phyloP scores from a whole-genome alignment of 371 early-diverging fungal species.

The Batrachochytrium dendrobatidis region DNA sequence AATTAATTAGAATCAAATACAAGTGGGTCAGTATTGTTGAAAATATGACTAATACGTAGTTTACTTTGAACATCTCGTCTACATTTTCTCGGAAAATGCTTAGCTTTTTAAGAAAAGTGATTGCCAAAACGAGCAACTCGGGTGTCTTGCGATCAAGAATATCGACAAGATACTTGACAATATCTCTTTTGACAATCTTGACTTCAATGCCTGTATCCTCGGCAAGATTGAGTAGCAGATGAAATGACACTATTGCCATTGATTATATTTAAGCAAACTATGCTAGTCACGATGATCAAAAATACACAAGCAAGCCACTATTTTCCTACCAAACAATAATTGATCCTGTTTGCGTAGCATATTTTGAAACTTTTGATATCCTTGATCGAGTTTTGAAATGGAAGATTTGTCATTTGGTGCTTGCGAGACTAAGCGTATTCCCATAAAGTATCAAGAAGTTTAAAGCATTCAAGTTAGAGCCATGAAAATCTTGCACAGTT shows the following conservation, averaged over 20 bases:
- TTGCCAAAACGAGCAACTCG: conserved; percentile 31
- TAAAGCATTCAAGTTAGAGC: too few species aligned
- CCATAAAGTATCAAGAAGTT: conserved; percentile 1
- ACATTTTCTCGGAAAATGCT: conserved; percentile 42
- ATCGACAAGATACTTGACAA: conserved; percentile 30
- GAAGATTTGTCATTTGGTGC: conserved; percentile 20
- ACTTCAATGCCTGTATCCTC: conserved; percentile 41
- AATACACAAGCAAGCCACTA: background rate
- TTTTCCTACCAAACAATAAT: conserved; percentile 41
- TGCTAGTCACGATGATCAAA: too few species aligned
- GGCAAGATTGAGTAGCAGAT: conserved; percentile 42
- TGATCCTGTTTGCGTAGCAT: conserved; percentile 45
- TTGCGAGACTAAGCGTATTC: too few species aligned
- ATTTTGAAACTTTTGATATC: conserved; percentile 37
- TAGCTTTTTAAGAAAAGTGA: conserved; percentile 42
- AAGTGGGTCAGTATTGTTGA: background rate
- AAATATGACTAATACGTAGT: background rate
- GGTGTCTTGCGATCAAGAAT: conserved; percentile 37
- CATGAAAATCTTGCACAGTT: too few species aligned
- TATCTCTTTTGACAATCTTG: conserved; percentile 45
- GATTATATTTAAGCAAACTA: background rate
- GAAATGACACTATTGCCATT: conserved; percentile 35
- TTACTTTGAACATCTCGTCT: conserved; percentile 37
- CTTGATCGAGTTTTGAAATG: conserved; percentile 28
- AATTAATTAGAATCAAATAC: background rate